These are phyloP conservation scores for Colletotrichum noveboracense DNA, from an alignment of 2,329 filamentous ascomycete species.

Conservation along the genomic window DNA sequence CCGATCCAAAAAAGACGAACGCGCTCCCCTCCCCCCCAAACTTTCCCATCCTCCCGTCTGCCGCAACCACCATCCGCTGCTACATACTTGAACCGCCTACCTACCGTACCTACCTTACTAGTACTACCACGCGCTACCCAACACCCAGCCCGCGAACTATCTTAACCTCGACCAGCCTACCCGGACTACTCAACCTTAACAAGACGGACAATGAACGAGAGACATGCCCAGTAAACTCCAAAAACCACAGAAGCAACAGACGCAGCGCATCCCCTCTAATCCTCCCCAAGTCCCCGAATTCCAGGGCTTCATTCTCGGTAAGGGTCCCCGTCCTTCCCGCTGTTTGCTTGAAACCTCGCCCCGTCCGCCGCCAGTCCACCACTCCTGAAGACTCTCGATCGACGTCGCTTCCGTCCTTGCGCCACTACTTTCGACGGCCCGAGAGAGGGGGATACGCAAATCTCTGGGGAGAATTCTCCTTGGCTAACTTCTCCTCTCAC, in stretches of 20 bases:
- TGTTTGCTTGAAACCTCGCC: conserved; percentile 7
- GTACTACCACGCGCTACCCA: not conserved
- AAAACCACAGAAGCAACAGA: conserved; percentile 29
- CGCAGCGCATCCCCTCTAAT: conserved; percentile 24
- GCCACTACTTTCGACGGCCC: not conserved
- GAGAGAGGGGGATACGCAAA: not conserved
- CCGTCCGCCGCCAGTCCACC: not conserved
- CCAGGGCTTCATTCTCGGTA: conserved; percentile 29
- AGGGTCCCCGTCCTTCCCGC: conserved; percentile 1
- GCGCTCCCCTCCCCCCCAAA: not conserved
- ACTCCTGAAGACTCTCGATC: not conserved
- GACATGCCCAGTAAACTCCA: conserved; percentile 37
- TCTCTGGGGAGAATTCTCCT: not conserved
- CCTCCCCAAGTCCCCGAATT: conserved; percentile 28
- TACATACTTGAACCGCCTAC: not conserved
- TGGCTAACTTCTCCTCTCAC: not conserved
- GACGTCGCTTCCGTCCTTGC: not conserved
- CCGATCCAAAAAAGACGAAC: not conserved
- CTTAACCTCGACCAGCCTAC: not conserved
- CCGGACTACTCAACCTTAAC: not conserved
- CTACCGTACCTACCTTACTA: not conserved
- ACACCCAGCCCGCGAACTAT: not conserved
- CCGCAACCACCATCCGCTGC: not conserved
- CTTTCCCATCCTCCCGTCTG: not conserved
- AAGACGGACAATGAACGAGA: conserved; percentile 17